Percentiles rank a stretch among this genome's conserved stretches.
Conservation (phyloP, 139 green algal species). For the Chlamydomonas incerta region DNA sequence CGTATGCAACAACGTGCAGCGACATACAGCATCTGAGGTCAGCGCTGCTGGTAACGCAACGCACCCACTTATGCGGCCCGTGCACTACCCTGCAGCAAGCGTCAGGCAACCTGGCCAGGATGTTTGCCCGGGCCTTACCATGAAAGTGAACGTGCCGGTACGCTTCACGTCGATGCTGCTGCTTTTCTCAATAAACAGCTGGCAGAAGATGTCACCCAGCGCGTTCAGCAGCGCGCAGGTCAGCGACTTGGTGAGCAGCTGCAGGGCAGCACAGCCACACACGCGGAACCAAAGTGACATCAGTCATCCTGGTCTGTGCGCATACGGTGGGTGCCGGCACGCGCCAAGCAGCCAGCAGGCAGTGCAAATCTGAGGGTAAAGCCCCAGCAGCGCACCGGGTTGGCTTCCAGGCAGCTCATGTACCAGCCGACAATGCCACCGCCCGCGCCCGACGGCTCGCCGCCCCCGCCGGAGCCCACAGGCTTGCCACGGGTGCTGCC, state of each 20-base stretch:
- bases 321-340: no score
- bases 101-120: no score
- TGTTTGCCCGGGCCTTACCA: slow-evolving; percentile 50
- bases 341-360: no score
- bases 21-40: no score
- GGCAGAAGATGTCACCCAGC: slow-evolving; percentile 85
- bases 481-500: neutral
- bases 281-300: neutral
- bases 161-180: slow-evolving; percentile 69
- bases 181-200: slow-evolving; percentile 77
- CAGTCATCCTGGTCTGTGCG: no score
- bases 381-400: slow-evolving; percentile 3
- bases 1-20: no score
- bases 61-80: no score
- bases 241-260: slow-evolving; percentile 81
- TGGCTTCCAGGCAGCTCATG: slow-evolving; percentile 30
- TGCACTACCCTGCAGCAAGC: no score
- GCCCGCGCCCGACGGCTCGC: neutral
- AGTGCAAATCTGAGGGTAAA: no score
- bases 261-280: neutral
- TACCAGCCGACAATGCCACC: slow-evolving; percentile 23
- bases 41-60: no score
- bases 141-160: slow-evolving; percentile 77
- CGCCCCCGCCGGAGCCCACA: neutral
- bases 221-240: slow-evolving; percentile 89